phyloP scores from a whole-genome alignment of 495 filamentous ascomycete species.

The Pyronema domesticum region DNA sequence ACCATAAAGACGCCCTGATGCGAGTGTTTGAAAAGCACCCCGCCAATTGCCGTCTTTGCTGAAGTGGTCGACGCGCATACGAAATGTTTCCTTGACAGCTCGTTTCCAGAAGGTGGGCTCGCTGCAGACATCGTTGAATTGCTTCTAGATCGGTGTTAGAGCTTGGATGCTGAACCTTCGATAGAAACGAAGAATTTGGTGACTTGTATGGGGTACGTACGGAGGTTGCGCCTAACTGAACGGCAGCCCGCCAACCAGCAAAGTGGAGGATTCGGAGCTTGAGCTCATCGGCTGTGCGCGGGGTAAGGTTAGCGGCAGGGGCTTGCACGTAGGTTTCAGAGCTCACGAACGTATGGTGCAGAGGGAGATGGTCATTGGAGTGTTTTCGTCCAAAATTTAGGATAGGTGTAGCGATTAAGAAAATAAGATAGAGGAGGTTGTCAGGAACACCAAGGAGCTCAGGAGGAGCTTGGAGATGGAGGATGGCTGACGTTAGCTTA shows the following conservation, averaged over 20 bases:
- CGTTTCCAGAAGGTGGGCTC: background rate
- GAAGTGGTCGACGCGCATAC: background rate
- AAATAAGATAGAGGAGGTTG: no score
- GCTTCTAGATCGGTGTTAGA: background rate
- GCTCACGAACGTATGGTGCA: no score
- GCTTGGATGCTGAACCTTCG: background rate
- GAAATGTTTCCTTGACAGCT: background rate
- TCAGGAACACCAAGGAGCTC: no score
- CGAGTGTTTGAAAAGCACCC: background rate
- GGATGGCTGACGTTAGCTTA: no score
- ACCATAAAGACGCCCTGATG: background rate
- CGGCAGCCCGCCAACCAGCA: background rate
- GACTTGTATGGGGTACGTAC: background rate
- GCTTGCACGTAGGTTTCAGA: no score
- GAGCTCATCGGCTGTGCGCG: background rate
- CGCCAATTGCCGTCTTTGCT: background rate
- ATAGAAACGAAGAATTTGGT: background rate
- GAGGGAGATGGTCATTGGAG: no score
- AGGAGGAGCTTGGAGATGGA: no score
- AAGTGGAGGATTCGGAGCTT: slow-evolving; percentile 1
- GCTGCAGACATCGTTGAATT: background rate
- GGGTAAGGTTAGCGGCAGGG: background rate
- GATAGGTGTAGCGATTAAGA: no score
- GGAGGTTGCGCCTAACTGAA: background rate
- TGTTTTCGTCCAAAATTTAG: no score